phyloP scores from a whole-genome alignment of 2,329 filamentous ascomycete species.

The Ophidiomyces ophidiicola region DNA sequence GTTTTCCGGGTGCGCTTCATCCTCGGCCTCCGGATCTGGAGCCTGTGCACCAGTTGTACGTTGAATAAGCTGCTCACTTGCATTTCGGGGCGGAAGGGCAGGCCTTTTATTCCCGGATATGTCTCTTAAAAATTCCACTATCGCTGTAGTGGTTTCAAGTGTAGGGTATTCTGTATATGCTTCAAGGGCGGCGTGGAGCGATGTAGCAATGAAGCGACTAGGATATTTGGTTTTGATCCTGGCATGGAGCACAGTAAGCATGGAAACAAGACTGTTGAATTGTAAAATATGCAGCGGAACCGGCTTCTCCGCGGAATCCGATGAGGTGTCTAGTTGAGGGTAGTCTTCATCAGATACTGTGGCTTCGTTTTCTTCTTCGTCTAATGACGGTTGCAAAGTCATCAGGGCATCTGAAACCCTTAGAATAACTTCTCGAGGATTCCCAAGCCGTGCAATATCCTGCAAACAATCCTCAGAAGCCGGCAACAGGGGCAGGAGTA shows the following conservation, averaged over 20 bases:
- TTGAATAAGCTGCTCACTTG: conserved; percentile 37
- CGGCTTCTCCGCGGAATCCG: conserved; percentile 7
- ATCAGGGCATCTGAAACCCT: conserved; percentile 51
- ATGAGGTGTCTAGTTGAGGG: conserved; percentile 5
- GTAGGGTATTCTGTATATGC: conserved; percentile 47
- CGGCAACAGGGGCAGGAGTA: conserved; percentile 49
- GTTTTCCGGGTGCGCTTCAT: conserved; percentile 30
- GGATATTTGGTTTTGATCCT: conserved; percentile 53
- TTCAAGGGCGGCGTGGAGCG: conserved; percentile 48
- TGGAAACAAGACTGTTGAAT: conserved; percentile 35
- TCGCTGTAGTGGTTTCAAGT: conserved; percentile 45
- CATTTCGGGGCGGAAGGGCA: conserved; percentile 46
- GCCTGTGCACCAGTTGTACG: conserved; percentile 28
- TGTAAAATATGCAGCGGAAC: conserved; percentile 22
- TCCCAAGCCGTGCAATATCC: conserved; percentile 50
- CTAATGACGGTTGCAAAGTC: conserved; percentile 40
- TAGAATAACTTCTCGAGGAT: conserved; percentile 52
- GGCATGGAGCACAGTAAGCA: conserved; percentile 47
- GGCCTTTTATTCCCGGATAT: conserved; percentile 48
- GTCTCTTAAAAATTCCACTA: conserved; percentile 47
- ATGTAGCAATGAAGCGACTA: conserved; percentile 52
- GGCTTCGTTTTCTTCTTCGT: conserved; percentile 25
- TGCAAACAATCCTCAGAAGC: conserved; percentile 47
- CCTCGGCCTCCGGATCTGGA: conserved; percentile 49
- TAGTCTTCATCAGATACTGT: conserved; percentile 18